Percentiles rank a stretch among this genome's conserved stretches.
Evolutionary conservation across 352 stramenopile species (phyloP).

Genomic region (Phytophthora pistaciae): DNA sequence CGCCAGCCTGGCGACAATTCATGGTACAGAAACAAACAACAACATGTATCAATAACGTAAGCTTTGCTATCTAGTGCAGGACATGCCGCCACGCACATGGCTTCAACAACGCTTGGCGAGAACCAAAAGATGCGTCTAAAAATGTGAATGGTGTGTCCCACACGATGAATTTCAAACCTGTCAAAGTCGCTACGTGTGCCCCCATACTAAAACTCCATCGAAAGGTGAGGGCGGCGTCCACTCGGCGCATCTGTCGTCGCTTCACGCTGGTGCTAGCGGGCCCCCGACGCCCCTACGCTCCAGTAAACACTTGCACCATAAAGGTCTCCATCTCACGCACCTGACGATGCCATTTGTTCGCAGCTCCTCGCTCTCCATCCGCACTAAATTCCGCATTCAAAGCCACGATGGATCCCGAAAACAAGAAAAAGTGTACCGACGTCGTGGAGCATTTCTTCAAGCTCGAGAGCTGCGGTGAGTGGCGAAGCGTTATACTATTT

Average conservation of each 20-base stretch:
- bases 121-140: slow-evolving; percentile 3
- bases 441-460: slow-evolving; percentile 87
- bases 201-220: slow-evolving; percentile 13
- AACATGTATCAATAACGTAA: neutral
- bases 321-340: slow-evolving; percentile 14
- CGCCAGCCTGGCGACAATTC: slow-evolving; percentile 19
- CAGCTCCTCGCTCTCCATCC: slow-evolving; percentile 8
- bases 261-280: slow-evolving; percentile 1
- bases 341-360: slow-evolving; percentile 9
- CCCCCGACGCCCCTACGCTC: neutral
- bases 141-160: slow-evolving; percentile 19
- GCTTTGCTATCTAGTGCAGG: neutral
- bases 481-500: neutral
- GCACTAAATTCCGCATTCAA: neutral
- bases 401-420: slow-evolving; percentile 72
- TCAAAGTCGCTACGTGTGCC: slow-evolving; percentile 3
- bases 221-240: slow-evolving; percentile 27
- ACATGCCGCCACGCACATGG: neutral
- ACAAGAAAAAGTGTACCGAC: slow-evolving; percentile 85
- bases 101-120: neutral
- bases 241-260: neutral
- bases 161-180: neutral
- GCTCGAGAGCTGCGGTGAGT: slow-evolving; percentile 74
- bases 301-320: neutral
- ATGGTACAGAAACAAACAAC: neutral